These are phyloP conservation scores for Poronia punctata DNA, from an alignment of 495 filamentous ascomycete genomes.

Conservation along the genomic window DNA sequence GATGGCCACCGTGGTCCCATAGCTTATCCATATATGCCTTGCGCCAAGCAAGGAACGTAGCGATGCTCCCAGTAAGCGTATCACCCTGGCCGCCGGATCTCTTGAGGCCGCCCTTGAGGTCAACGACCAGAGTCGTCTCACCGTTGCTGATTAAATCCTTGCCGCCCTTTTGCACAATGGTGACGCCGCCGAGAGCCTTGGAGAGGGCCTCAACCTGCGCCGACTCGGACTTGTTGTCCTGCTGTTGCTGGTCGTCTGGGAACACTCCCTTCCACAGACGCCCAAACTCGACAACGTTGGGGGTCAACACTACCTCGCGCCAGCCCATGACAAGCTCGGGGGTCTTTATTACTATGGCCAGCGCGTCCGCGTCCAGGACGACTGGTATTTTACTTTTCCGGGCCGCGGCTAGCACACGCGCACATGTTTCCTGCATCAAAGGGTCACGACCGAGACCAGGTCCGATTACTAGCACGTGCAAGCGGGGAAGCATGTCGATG, in stretches of 20 bases:
- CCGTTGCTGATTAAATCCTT: constrained; percentile 85
- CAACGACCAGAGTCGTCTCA: constrained; percentile 60
- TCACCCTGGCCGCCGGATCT: constrained; percentile 92
- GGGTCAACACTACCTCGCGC: constrained; percentile 79
- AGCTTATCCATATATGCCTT: constrained; percentile 74
- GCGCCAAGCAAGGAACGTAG: constrained; percentile 80
- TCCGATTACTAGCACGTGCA: constrained; percentile 91
- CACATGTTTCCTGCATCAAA: constrained; percentile 83
- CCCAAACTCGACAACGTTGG: constrained; percentile 90
- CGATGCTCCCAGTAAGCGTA: constrained; percentile 85
- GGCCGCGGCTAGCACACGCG: constrained; percentile 72
- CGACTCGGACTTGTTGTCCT: constrained; percentile 33
- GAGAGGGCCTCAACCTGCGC: constrained; percentile 67
- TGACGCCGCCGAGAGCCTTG: constrained; percentile 75
- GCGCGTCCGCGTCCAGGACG: constrained; percentile 87
- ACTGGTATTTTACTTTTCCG: constrained; percentile 66
- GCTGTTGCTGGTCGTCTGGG: constrained; percentile 33
- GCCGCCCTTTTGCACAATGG: constrained; percentile 83
- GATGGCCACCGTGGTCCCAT: constrained; percentile 65
- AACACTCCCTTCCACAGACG: constrained; percentile 68
- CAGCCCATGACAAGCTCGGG: constrained; percentile 77
- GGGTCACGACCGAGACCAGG: constrained; percentile 86
- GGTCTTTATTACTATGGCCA: constrained; percentile 65
- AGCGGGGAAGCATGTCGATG: constrained; percentile 70
- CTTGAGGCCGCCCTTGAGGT: constrained; percentile 76